A percentile compares a stretch with the other conserved stretches of the same genome.
phyloP scores from a whole-genome alignment of 345 rosid species.

The Citrus unshiu region DNA sequence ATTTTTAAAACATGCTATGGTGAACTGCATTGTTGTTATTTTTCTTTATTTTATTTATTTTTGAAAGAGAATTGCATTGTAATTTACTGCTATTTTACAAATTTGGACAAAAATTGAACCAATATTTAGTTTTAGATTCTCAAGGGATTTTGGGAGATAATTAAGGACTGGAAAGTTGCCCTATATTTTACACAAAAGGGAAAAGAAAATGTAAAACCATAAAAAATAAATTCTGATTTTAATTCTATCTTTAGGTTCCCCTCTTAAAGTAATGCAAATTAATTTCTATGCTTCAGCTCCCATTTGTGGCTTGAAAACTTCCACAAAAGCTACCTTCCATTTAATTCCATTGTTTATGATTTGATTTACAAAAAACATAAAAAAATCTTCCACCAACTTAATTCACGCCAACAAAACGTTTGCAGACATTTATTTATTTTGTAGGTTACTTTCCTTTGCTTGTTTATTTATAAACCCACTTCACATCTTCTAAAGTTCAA shows the following conservation, averaged over 20 bases:
- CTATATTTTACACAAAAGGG: not conserved
- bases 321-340: not conserved
- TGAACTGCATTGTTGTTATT: not conserved
- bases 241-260: not conserved
- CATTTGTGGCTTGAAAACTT: not conserved
- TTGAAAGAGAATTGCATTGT: not conserved
- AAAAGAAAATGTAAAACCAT: not conserved
- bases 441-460: not conserved
- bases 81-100: not conserved
- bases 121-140: not conserved
- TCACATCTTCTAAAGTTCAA: not conserved
- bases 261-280: not conserved
- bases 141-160: not conserved
- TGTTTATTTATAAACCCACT: not conserved
- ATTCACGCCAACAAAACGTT: not conserved
- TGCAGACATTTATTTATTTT: not conserved
- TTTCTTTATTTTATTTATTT: not conserved
- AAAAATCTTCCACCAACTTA: not conserved
- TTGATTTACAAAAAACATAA: not conserved
- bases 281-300: not conserved
- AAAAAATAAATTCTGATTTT: not conserved
- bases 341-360: not conserved
- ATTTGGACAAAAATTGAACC: not conserved
- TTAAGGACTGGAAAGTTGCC: not conserved
- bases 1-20: not conserved